Evolutionary conservation across 495 filamentous ascomycete species (phyloP), one percentile per base, ranked within the genome.

Genomic region (Talaromyces trachyspermus): DNA sequence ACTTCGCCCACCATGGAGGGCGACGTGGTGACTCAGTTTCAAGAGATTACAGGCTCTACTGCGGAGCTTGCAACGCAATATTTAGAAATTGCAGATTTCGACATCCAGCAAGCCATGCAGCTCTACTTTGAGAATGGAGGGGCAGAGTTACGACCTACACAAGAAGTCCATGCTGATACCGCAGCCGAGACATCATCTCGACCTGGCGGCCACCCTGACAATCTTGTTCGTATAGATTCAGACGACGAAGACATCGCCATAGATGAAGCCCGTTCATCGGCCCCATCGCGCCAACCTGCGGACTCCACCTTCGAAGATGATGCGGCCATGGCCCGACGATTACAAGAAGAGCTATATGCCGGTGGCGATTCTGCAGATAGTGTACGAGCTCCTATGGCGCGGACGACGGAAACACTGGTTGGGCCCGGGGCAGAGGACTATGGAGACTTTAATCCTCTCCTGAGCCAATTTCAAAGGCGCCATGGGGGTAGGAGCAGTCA

Each of bases 281-380:
- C 57, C 14, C 59, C 57, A 18, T 45, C 38, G 17, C 27, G 40
- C 18, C 58, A 44, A 14, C 48, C 26, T 2, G 25, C 27, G 10
- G 49, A 20, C 12, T 30, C 49, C 36, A 54, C 61, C 14, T 70
- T 80, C 39, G 92, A 96, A 52, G 88, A 94, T 55, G 92, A 98
- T 66, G 92, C 89, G 35, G 92, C 88, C 9, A 87, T 97, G 79
- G 92, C 92, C 5, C 78, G 87, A 54, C 79, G 87, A 33, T 60
- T 98, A 36, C 94, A 97, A 56, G 87, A 97, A 56, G 89, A 98
- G 65, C 71, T 95, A 57, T 97, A 96, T 58, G 67, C 74, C 45
- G 76, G 66, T 45, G 53, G 61, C 8, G 49, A 49, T 46, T 70
- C 73, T 56, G 75, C 72, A 14, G 81, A 87, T 51, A 83, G 71